Percentiles rank a stretch among this genome's conserved stretches.
Conservation (phyloP, 805 yeast species). For the Henningerozyma blattae region DNA sequence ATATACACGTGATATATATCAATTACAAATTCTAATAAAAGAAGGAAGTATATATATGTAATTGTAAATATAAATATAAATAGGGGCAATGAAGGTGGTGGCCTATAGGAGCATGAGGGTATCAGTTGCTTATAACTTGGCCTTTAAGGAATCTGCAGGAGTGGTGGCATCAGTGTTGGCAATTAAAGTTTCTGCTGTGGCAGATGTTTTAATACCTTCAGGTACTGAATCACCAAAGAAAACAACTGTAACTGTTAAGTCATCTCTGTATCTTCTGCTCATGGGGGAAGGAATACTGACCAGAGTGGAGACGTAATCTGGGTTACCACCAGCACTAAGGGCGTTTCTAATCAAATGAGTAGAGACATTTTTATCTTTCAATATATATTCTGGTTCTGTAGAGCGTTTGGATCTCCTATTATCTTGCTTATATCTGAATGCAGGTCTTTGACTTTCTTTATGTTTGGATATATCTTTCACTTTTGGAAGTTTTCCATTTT, state of each 20-base stretch:
- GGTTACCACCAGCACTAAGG: conserved; percentile 73
- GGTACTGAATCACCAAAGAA: conserved; percentile 55
- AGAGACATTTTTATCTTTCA: conserved; percentile 81
- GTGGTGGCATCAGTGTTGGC: no score
- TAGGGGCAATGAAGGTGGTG: no score
- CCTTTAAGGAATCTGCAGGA: no score
- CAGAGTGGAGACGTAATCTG: conserved; percentile 78
- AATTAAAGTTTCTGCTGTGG: no score
- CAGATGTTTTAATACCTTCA: no score
- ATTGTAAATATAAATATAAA: no score
- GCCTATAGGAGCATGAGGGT: no score
- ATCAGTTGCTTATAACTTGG: no score
- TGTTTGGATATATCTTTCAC: conserved; percentile 52
- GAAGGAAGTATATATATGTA: no score
- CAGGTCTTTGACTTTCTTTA: conserved; percentile 51
- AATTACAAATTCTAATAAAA: no score
- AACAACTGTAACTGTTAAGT: conserved; percentile 88
- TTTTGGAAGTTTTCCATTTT: conserved; percentile 38
- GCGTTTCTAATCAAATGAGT: conserved; percentile 94
- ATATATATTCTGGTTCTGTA: conserved; percentile 30
- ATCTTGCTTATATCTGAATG: conserved; percentile 45
- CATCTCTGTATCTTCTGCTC: conserved; percentile 89
- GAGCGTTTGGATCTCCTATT: conserved; percentile 15
- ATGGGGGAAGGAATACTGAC: conserved; percentile 86
- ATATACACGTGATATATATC: no score